phyloP scores from a whole-genome alignment of 495 filamentous ascomycete genomes.

The Penicillium alfredii region DNA sequence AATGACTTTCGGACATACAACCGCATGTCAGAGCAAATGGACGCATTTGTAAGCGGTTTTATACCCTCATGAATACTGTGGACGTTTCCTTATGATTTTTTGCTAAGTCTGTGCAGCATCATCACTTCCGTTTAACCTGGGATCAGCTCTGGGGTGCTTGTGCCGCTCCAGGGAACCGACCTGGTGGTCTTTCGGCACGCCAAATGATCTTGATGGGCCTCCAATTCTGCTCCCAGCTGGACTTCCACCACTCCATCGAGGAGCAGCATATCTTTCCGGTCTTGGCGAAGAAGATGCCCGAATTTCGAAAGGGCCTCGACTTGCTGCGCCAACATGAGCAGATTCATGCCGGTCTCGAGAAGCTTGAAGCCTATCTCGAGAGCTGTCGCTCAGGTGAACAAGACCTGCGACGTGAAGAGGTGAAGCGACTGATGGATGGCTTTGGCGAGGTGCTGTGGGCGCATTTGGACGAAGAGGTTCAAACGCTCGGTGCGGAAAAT shows the following conservation, averaged over 20 bases:
- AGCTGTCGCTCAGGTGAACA: slow-evolving; percentile 57
- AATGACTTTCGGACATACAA: slow-evolving; percentile 62
- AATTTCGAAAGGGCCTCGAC: slow-evolving; percentile 61
- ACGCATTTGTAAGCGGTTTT: slow-evolving; percentile 53
- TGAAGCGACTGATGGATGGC: slow-evolving; percentile 63
- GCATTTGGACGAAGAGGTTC: slow-evolving; percentile 71
- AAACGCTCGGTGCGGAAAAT: slow-evolving; percentile 67
- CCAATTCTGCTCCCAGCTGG: slow-evolving; percentile 61
- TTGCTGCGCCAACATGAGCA: slow-evolving; percentile 70
- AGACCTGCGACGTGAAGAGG: slow-evolving; percentile 60
- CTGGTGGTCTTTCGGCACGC: slow-evolving; percentile 52
- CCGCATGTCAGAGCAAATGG: slow-evolving; percentile 70
- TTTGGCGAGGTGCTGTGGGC: slow-evolving; percentile 64
- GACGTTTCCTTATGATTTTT: neutral
- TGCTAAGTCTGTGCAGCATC: slow-evolving; percentile 48
- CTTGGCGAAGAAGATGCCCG: slow-evolving; percentile 74
- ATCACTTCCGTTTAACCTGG: slow-evolving; percentile 71
- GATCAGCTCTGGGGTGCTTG: slow-evolving; percentile 60
- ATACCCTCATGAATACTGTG: slow-evolving; percentile 2
- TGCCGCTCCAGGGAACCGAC: slow-evolving; percentile 46
- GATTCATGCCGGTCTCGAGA: slow-evolving; percentile 78
- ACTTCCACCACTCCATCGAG: slow-evolving; percentile 78
- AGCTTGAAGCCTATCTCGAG: slow-evolving; percentile 61
- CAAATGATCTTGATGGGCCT: slow-evolving; percentile 59
- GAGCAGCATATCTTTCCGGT: slow-evolving; percentile 77